Evolutionary conservation across 2,329 filamentous ascomycete species (phyloP), one percentile per base, ranked within the genome.

Genomic region (Phaeomoniella chlamydospora): DNA sequence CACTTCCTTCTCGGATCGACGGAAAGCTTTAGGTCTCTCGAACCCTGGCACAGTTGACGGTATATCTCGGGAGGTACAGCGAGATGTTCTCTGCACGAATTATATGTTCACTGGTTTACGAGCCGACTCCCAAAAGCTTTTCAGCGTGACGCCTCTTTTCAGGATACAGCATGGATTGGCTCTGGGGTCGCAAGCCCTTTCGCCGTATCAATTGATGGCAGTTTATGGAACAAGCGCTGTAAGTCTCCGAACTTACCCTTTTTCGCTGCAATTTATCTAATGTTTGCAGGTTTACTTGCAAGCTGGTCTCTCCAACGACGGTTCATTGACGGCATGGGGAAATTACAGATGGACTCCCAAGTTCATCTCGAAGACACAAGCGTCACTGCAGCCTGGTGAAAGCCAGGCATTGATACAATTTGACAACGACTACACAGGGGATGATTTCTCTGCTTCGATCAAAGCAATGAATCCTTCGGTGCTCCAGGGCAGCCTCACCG

Each of bases 91-190:
- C 57, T 76, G 94, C 53, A 90, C 80, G 65, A 94, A 94, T 69
- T 82, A 85, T 61, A 92, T 90, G 77, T 96, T 98, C 69, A 82
- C 84, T 31, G 90, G 90, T 52, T 73, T 98, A 59, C 83, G 88
- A 56, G 92, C 88, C 58, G 90, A 98, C 62, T 69, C 96, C 57
- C 94, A 86, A 57, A 96, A 94, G 71, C 78, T 85, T 55, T 93
- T 96, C 65, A 90, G 86, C 71, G 75, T 93, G 58, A 75, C 78
- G 39, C 90, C 90, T 39, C 68, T 96, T 48, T 98, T 98, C 71
- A 88, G 96, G 64, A 82, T 94, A 49, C 94, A 88, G 46, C 90
- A 98, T 66, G 84, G 90, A 50, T 90, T 98, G 59, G 80, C 88
- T 38, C 84, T 94, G 74, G 88, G 90, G 49, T 74, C 73, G 31